phyloP scores from a whole-genome alignment of 2,329 filamentous ascomycete genomes.

The Pleurostoma richardsiae region DNA sequence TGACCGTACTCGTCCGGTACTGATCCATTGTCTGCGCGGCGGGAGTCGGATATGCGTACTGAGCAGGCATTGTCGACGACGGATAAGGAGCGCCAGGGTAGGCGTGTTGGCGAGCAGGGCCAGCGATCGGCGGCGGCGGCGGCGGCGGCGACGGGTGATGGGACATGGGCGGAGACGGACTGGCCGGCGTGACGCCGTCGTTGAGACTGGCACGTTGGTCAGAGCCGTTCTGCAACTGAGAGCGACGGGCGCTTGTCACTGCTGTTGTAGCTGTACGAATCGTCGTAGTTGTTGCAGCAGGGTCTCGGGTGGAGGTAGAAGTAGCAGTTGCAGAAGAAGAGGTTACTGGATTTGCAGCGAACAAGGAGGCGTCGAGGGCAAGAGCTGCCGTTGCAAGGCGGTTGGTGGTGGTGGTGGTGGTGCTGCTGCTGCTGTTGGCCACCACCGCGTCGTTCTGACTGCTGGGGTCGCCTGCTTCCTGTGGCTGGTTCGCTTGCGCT shows the following conservation, averaged over 20 bases:
- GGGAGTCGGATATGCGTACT: conserved; percentile 10
- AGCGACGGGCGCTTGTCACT: too few species aligned
- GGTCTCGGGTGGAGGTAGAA: not conserved
- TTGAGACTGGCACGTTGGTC: not conserved
- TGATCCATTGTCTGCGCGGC: conserved; percentile 10
- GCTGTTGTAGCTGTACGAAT: too few species aligned
- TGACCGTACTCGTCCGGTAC: conserved; percentile 11
- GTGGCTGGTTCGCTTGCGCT: not conserved
- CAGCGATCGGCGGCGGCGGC: conserved; percentile 5
- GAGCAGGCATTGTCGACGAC: conserved; percentile 7
- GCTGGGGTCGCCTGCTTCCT: not conserved
- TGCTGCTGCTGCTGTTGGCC: not conserved
- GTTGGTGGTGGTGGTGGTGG: not conserved
- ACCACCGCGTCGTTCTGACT: not conserved
- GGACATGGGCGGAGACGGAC: conserved; percentile 8
- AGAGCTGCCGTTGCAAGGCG: not conserved
- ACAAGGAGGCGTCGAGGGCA: not conserved
- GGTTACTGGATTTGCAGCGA: not conserved
- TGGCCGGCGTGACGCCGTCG: not conserved
- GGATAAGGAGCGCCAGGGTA: conserved; percentile 11
- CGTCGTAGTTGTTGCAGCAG: conserved; percentile 2
- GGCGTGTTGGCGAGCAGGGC: conserved; percentile 9
- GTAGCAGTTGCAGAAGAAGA: not conserved
- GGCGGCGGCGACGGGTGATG: conserved; percentile 4
- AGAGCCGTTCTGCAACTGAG: not conserved